These are phyloP conservation scores for Pythium chondricola DNA, from an alignment of 352 stramenopile species.

Conservation along the genomic window DNA sequence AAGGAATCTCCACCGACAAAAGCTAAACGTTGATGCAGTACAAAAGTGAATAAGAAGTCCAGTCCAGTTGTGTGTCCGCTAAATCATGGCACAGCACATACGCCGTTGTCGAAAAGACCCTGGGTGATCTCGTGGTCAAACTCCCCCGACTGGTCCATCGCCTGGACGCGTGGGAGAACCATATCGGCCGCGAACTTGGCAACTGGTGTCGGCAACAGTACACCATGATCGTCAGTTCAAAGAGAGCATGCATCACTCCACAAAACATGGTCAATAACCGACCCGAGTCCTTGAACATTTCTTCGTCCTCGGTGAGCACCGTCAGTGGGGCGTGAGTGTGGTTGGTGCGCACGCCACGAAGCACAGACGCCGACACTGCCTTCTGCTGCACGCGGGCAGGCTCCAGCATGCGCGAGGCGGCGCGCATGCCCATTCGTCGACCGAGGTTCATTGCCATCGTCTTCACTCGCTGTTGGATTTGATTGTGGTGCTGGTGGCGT, in stretches of 20 bases:
- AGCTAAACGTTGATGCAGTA: too few species aligned
- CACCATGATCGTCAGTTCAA: background rate
- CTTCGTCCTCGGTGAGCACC: slow-evolving; percentile 65
- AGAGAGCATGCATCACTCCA: background rate
- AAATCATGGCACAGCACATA: slow-evolving; percentile 16
- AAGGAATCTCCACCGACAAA: slow-evolving; percentile 95
- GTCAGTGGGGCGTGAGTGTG: slow-evolving; percentile 41
- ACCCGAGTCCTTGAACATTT: slow-evolving; percentile 83
- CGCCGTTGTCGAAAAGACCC: slow-evolving; percentile 89
- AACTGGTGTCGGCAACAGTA: slow-evolving; percentile 47
- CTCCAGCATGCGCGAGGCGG: slow-evolving; percentile 6
- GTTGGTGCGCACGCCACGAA: slow-evolving; percentile 10
- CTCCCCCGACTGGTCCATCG: slow-evolving; percentile 90
- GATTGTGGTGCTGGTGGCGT: slow-evolving; percentile 6
- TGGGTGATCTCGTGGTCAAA: slow-evolving; percentile 89
- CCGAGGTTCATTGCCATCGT: slow-evolving; percentile 15
- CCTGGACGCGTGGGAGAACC: slow-evolving; percentile 82
- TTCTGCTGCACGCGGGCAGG: slow-evolving; percentile 9
- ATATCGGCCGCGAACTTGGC: slow-evolving; percentile 81
- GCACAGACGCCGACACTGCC: background rate
- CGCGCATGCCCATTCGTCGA: slow-evolving; percentile 10
- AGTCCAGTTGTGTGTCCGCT: too few species aligned
- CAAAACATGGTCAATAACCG: slow-evolving; percentile 2
- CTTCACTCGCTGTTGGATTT: slow-evolving; percentile 2
- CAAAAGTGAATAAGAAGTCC: too few species aligned